Evolutionary conservation across 1,139 yeast species (phyloP).

Genomic region (Pichia sp.): DNA sequence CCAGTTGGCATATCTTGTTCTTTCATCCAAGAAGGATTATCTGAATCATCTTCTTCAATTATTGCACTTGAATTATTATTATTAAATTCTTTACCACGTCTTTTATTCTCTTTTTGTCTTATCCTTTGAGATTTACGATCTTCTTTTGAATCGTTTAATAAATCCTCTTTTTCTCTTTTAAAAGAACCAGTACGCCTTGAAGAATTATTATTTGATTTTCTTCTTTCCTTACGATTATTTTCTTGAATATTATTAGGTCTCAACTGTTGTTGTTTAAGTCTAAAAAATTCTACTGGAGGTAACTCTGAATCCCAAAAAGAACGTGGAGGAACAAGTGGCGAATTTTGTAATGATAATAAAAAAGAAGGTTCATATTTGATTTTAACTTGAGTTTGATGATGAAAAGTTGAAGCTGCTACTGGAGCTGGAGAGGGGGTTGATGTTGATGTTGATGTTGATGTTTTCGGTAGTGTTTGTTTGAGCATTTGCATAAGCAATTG

Average conservation of each 20-base stretch:
- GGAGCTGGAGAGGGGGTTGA: too few relatives aligned
- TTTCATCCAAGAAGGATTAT: constrained; percentile 50
- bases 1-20: constrained; percentile 35
- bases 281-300: constrained; percentile 14
- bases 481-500: constrained; percentile 6
- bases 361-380: constrained; percentile 22
- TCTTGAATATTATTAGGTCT: neutral
- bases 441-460: too few relatives aligned
- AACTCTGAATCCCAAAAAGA: constrained; percentile 8
- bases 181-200: constrained; percentile 16
- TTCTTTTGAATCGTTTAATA: constrained; percentile 8
- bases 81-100: constrained; percentile 8
- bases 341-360: constrained; percentile 33
- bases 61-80: constrained; percentile 5
- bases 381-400: neutral
- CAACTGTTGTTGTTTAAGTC: constrained; percentile 3
- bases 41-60: constrained; percentile 34
- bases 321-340: constrained; percentile 29
- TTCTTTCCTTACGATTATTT: constrained; percentile 3
- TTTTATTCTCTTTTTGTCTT: constrained; percentile 16
- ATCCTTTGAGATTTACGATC: constrained; percentile 13
- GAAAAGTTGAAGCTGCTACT: too few relatives aligned
- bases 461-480: neutral
- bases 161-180: neutral
- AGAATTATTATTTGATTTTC: constrained; percentile 7